Conservation (phyloP, 129 eudicot genomes). For the Lactuca saligna region DNA sequence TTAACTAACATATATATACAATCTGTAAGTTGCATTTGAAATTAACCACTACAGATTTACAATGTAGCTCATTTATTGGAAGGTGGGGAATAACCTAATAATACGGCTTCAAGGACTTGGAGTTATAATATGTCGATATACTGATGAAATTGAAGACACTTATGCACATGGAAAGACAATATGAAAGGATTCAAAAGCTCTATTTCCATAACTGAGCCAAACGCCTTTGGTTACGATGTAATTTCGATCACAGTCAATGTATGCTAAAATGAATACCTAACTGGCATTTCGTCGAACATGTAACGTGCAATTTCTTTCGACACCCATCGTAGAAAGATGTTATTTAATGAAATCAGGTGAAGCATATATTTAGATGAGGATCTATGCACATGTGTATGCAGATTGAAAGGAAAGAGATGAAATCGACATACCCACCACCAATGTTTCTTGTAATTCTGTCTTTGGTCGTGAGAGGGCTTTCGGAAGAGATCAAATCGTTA, state of each 20-base stretch:
- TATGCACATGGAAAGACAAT: neutral
- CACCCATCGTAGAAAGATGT: conserved; percentile 6
- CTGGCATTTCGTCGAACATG: conserved; percentile 28
- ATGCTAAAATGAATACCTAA: conserved; percentile 8
- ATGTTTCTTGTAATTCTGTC: neutral
- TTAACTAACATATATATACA: conserved; percentile 9
- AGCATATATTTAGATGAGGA: neutral
- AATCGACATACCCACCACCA: conserved; percentile 22
- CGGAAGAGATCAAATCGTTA: conserved; percentile 8
- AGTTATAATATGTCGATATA: conserved; percentile 1
- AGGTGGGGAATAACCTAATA: neutral
- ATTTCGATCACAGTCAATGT: conserved; percentile 3
- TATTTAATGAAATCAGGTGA: neutral
- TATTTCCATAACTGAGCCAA: conserved; percentile 12
- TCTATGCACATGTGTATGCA: neutral
- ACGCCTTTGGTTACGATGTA: neutral
- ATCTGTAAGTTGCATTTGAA: neutral
- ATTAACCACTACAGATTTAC: neutral
- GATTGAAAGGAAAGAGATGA: conserved; percentile 2
- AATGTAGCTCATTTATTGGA: neutral
- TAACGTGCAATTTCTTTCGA: neutral
- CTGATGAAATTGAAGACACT: conserved; percentile 8
- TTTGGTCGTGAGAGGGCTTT: neutral
- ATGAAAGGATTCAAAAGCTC: conserved; percentile 13
- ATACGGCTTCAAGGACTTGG: neutral